phyloP scores from a whole-genome alignment of 768 basidiomycete genomes.

The Hydnum rufescens region DNA sequence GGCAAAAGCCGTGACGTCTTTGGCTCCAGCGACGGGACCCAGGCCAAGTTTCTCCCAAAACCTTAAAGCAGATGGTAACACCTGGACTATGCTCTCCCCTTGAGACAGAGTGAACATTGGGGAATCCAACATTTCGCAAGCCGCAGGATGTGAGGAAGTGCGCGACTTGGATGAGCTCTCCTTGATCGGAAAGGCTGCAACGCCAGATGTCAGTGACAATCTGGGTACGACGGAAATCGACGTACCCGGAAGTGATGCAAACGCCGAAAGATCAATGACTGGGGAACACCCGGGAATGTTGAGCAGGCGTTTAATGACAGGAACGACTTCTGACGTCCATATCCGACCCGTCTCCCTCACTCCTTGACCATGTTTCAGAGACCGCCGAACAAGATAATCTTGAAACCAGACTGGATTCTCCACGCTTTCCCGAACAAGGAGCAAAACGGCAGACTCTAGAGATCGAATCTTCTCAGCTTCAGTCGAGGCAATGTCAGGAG shows the following conservation, averaged over 20 bases:
- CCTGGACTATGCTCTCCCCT: slow-evolving; percentile 45
- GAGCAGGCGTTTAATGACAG: background rate
- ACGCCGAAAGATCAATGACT: background rate
- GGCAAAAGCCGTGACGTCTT: slow-evolving; percentile 48
- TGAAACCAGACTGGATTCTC: slow-evolving; percentile 43
- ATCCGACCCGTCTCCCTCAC: background rate
- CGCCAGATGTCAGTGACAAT: too few relatives aligned
- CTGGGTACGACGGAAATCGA: too few relatives aligned
- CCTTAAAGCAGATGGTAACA: slow-evolving; percentile 46
- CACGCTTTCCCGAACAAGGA: slow-evolving; percentile 46
- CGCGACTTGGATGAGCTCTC: too few relatives aligned
- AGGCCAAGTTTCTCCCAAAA: slow-evolving; percentile 80
- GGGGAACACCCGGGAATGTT: background rate
- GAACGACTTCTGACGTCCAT: background rate
- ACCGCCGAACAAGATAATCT: background rate
- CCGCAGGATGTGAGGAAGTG: too few relatives aligned
- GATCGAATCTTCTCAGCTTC: slow-evolving; percentile 30
- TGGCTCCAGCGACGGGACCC: slow-evolving; percentile 45
- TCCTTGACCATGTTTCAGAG: background rate
- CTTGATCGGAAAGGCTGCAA: too few relatives aligned
- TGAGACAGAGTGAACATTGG: slow-evolving; percentile 50
- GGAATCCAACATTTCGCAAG: slow-evolving; percentile 22
- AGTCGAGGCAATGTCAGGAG: slow-evolving; percentile 51
- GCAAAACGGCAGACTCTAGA: slow-evolving; percentile 29
- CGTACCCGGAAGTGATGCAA: background rate